A percentile compares a stretch with the other conserved stretches of the same genome.
phyloP scores from a whole-genome alignment of 345 rosid species.

The Leavenworthia alabamica region DNA sequence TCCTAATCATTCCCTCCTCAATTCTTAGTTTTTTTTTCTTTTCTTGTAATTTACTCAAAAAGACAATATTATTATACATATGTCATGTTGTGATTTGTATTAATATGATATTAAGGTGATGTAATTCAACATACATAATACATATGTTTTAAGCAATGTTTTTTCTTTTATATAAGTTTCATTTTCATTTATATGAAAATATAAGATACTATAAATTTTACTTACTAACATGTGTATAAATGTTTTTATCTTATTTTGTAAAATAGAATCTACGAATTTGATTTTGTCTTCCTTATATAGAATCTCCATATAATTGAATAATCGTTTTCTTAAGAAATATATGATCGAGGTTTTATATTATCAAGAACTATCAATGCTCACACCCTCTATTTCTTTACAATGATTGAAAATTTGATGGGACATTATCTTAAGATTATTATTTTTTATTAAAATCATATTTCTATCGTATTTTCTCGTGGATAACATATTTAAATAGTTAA shows the following conservation, averaged over 20 bases:
- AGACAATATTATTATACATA: not conserved
- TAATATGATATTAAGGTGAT: slow-evolving; percentile 2
- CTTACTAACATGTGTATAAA: not conserved
- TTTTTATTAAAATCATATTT: not conserved
- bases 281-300: not conserved
- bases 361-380: not conserved
- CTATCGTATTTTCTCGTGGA: not conserved
- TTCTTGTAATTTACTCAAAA: slow-evolving; percentile 11
- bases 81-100: not conserved
- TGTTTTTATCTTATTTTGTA: not conserved
- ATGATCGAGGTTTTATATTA: not conserved
- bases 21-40: not conserved
- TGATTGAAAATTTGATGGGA: not conserved
- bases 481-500: not conserved
- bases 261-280: not conserved
- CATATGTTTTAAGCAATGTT: not conserved
- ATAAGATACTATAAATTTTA: not conserved
- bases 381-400: not conserved
- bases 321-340: not conserved
- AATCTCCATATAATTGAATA: not conserved
- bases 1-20: slow-evolving; percentile 12
- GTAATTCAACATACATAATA: not conserved
- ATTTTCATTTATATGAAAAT: not conserved
- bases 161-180: not conserved
- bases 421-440: not conserved